Base-by-base conservation (phyloP, 2,329 filamentous ascomycete species). In the Tolypocladium guangdongense region DNA sequence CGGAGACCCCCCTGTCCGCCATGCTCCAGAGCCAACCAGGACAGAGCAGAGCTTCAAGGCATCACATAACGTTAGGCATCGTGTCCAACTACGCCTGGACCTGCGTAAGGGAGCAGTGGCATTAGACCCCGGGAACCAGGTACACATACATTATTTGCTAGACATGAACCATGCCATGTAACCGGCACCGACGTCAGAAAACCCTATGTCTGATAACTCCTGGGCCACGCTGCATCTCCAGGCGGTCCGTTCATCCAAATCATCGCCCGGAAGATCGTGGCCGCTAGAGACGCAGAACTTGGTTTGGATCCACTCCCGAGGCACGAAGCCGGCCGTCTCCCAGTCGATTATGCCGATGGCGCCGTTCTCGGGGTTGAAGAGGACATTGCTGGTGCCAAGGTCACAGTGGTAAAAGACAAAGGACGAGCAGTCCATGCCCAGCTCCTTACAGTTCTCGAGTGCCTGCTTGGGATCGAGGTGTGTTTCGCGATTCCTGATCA, bases 381-480 rank as follows among this genome's bases (percentile, higher is more conserved):
- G 55, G 45, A 68, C 57, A 53, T 67, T 68, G 0, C 52, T 52
- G 30, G 65, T 64, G 8, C 62, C 65, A 45, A 68, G 58, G 56
- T 68, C 61, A 47, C 58, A 60, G 58, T 68, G 63, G 55, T 60
- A 63, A 41, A 67, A 66, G 2, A 63, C 56, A 32, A 64, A 58
- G 24, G 50, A 55, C 12, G 62, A 65, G 48, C 57, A 63, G 51
- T 65, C 62, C 60, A 69, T 66, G 12, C 61, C 61, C 22, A 66
- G 51, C 32, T 48, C 52, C 32, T 50, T 16, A 46, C 55, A 60
- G 35, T 48, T 55, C 36, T 54, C 39, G 1, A 50, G n/a, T 2
- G 60, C 48, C 14, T 46, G 10, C 43, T 46, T 8, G 7, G 43
- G 22, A 24, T 30, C 38, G 43, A 8, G 30, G 16, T 46, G 14